Base-by-base conservation (phyloP, 2,329 filamentous ascomycete species). In the Pseudogymnoascus sp. region DNA sequence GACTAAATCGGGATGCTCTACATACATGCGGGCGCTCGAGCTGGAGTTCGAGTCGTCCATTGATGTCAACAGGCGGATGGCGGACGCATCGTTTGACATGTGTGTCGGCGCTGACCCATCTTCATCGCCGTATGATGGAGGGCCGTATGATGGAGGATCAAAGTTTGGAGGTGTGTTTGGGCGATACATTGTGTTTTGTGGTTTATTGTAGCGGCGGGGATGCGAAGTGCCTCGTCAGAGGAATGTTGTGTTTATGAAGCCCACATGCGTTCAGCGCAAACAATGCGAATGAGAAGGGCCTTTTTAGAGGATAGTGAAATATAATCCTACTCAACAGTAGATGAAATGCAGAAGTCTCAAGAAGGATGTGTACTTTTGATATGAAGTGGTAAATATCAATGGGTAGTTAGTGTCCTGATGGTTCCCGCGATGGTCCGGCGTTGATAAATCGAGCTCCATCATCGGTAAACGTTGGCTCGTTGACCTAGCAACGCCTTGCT, bases 61-160 rank as follows among this genome's bases (percentile, higher is more conserved):
- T 6, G 83, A 86, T 62, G 84, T 87, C 75, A 88, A 76, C 69
- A 88, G 76, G 69, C 85, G 80, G 63, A 87, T 80, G 66, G 80
- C 82, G 35, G 84, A 79, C 50, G 79, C 74, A 70, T 81, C 82
- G 50, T 63, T 65, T 38, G 73, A 69, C 63, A 78, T 76, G 65
- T 78, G 77, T 40, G 76, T 76, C 17, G 78, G 78, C 28, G 78
- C 80, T 67, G 65, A 65, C 31, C 78, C 76, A 68, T 81, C 76
- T 68, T 79, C 74, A 26, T 84, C 82, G 62, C 84, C 80, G 71
- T 87, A 87, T 62, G 75, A 74, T 19, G 82, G 82, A 62, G 84
- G 77, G 62, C 84, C 80, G 71, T 87, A 87, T 62, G 75, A 74
- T 19, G 82, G 82, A 62, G 84, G 77, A 67, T 77, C 78, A 70